Conservation (phyloP, 139 green algal species). For the Spirogloea muscicola region DNA sequence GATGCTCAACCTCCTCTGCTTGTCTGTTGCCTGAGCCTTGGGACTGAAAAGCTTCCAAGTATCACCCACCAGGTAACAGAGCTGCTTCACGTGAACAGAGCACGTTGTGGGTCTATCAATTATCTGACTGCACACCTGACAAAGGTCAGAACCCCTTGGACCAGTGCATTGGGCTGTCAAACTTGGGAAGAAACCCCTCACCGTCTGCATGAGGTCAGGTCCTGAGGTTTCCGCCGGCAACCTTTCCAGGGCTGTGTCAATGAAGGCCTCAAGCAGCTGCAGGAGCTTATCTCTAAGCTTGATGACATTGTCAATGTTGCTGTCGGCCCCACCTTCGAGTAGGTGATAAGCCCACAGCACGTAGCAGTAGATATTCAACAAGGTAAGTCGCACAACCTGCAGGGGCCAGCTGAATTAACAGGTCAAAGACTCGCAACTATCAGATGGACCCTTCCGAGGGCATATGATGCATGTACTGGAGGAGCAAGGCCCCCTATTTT, state of each 20-base stretch:
- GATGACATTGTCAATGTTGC: neutral
- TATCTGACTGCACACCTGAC: too few relatives aligned
- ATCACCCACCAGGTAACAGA: too few relatives aligned
- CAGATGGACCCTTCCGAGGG: neutral
- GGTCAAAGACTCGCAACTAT: neutral
- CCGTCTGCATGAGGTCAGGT: neutral
- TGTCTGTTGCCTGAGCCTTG: too few relatives aligned
- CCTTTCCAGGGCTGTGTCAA: slow-evolving; percentile 6
- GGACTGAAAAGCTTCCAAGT: too few relatives aligned
- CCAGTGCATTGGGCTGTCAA: neutral
- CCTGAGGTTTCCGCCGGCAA: neutral
- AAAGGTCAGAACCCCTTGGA: neutral
- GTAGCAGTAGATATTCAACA: slow-evolving; percentile 26
- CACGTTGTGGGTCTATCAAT: too few relatives aligned
- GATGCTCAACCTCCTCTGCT: too few relatives aligned
- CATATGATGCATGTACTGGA: neutral
- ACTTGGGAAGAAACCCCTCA: neutral
- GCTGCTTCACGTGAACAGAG: too few relatives aligned
- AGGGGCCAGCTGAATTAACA: too few relatives aligned
- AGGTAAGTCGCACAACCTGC: slow-evolving; percentile 14
- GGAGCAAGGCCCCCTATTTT: neutral
- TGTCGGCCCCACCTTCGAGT: slow-evolving; percentile 8
- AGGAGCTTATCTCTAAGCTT: slow-evolving; percentile 7
- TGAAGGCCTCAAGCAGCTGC: slow-evolving; percentile 1
- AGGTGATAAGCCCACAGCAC: slow-evolving; percentile 3